Base-by-base conservation (phyloP, 2,329 filamentous ascomycete species). In the Exophiala alcalophila region DNA sequence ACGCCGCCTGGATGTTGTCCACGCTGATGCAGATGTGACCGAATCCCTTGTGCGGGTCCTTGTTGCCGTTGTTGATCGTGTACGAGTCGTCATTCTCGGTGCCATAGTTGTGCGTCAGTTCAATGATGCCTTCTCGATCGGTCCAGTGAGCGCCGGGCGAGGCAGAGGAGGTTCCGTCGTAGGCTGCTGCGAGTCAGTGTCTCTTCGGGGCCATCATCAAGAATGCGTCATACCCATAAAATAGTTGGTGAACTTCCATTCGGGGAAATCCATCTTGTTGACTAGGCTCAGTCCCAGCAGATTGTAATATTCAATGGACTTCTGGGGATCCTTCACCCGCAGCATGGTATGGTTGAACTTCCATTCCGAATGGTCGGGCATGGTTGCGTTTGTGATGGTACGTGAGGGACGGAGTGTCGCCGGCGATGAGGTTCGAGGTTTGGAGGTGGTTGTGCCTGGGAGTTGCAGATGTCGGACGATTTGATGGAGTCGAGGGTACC, bases 161-260 rank as follows among this genome's bases (percentile, higher is more conserved):
- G n/a, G 79, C 70, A 10, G 91, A 84, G 25, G 77, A 73, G 7
- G 87, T 79, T 21, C 80, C 78, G 62, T 95, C 84, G 69, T 94
- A 97, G 47, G 83, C 89, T 52, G 14, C 28, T 38, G 16, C 40
- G 15, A 31, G n/a, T n/a, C n/a, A n/a, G 18, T 20, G 30, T 32
- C 10, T 20, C 18, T 10, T 3, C n/a, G 4, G 4, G 16, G 10
- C 10, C 3, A 12, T 9, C 2, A 8, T 12, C 16, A 20, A 12
- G 33, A 16, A 14, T 7, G 6, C 18, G 3, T 5, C 32, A 32
- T 38, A 52, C 47, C 49, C 47, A 98, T 76, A 70, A 97, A 97
- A 74, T 97, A 97, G 19, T 96, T 80, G 59, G 92, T 87, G 66
- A 97, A 97, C 62, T 94, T 95, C 65, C 80, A 80, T 47, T 95